A percentile compares a stretch with the other conserved stretches of the same genome.
phyloP scores from a whole-genome alignment of 2,329 filamentous ascomycete species.

The Colletotrichum tropicale region DNA sequence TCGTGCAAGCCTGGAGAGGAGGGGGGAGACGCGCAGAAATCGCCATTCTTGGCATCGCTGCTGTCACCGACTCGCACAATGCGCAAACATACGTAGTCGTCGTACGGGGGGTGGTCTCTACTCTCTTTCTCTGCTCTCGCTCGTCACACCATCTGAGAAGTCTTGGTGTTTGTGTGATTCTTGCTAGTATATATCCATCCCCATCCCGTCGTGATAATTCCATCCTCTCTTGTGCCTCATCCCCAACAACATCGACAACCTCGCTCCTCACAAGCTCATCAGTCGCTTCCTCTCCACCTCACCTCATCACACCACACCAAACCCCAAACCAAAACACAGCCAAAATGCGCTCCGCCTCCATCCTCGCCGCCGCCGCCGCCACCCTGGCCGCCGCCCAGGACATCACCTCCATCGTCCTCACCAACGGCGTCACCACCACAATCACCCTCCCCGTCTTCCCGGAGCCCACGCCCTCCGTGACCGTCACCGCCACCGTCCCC shows the following conservation, averaged over 20 bases:
- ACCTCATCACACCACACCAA: not conserved
- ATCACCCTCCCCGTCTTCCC: constrained; percentile 24
- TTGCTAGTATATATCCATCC: constrained; percentile 5
- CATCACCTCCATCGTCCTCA: constrained; percentile 19
- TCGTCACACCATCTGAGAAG: not conserved
- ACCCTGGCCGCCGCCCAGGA: constrained; percentile 25
- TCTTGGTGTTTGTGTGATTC: not conserved
- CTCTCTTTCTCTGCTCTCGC: not conserved
- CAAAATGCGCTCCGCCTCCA: constrained; percentile 27
- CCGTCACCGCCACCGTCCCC: constrained; percentile 15
- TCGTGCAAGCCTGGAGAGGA: not conserved
- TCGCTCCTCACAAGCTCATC: no score
- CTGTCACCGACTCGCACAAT: constrained; percentile 17
- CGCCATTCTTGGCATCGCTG: constrained; percentile 17
- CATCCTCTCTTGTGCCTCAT: not conserved
- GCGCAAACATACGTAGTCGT: constrained; percentile 6
- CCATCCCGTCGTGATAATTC: not conserved
- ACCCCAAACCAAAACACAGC: not conserved
- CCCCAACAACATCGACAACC: not conserved
- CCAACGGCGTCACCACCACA: constrained; percentile 24
- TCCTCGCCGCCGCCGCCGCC: constrained; percentile 17
- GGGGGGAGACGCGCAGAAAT: not conserved
- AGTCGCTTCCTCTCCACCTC: not conserved
- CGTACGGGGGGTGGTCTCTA: not conserved
- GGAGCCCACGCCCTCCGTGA: constrained; percentile 1